Conservation (phyloP, 2,329 filamentous ascomycete genomes). For the Talaromyces sp. region DNA sequence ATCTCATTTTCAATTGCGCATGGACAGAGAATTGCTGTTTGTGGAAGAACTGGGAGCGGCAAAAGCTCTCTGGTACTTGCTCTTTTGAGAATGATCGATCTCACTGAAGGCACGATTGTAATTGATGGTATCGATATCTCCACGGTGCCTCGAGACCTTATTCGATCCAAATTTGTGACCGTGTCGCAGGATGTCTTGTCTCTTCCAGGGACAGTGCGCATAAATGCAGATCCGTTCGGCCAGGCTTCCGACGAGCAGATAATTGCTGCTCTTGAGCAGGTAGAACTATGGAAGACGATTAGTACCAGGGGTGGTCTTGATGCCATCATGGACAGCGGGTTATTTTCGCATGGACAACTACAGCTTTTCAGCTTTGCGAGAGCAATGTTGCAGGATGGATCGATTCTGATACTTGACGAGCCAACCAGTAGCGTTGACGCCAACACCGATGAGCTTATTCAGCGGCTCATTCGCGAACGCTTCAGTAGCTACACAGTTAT, state of each 20-base stretch:
- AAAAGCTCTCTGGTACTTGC: background rate
- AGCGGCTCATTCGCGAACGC: conserved; percentile 52
- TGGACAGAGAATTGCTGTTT: conserved; percentile 4
- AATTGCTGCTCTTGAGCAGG: conserved; percentile 33
- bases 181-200: background rate
- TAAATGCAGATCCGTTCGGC: background rate
- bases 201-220: background rate
- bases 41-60: conserved; percentile 20
- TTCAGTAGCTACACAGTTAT: conserved; percentile 59
- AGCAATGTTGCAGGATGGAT: conserved; percentile 51
- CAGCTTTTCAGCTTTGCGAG: conserved; percentile 63
- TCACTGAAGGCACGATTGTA: background rate
- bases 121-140: conserved; percentile 2
- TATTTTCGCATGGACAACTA: conserved; percentile 57
- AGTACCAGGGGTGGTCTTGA: conserved; percentile 26
- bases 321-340: conserved; percentile 45
- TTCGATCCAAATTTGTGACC: background rate
- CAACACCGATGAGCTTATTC: conserved; percentile 57
- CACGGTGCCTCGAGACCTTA: background rate
- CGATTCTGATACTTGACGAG: conserved; percentile 46
- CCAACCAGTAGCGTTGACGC: conserved; percentile 51
- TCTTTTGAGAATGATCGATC: background rate
- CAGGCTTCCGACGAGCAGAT: conserved; percentile 22
- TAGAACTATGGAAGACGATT: conserved; percentile 36
- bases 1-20: background rate